phyloP scores from a whole-genome alignment of 2,329 filamentous ascomycete species.

The Stenocarpella maydis region DNA sequence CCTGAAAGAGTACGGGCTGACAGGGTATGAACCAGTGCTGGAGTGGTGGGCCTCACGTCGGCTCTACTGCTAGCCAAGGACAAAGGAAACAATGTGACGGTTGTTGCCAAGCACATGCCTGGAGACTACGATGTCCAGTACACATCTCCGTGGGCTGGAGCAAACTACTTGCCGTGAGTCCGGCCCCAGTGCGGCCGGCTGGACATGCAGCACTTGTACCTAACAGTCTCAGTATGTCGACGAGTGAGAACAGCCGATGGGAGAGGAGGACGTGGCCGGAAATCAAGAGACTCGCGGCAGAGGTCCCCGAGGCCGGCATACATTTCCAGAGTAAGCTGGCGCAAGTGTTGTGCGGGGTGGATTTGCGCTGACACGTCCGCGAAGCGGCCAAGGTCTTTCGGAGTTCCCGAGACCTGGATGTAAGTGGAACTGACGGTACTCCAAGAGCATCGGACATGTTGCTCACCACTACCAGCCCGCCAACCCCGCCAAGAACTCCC shows the following conservation, averaged over 20 bases:
- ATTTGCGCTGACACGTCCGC: background rate
- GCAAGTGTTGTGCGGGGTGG: background rate
- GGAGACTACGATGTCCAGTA: conserved; percentile 94
- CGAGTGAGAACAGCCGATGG: conserved; percentile 57
- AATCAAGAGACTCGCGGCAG: conserved; percentile 64
- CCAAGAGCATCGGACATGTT: no score
- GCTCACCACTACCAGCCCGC: background rate
- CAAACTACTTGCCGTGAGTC: conserved; percentile 77
- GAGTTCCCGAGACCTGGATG: conserved; percentile 67
- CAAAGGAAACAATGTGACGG: conserved; percentile 50
- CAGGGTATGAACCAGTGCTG: conserved; percentile 46
- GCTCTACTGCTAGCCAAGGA: conserved; percentile 57
- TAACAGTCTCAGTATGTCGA: conserved; percentile 52
- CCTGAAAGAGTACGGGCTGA: background rate
- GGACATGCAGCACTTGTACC: conserved; percentile 32
- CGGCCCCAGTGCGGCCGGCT: conserved; percentile 4
- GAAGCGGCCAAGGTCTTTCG: conserved; percentile 58
- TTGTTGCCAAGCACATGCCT: conserved; percentile 82
- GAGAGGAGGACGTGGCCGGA: conserved; percentile 72
- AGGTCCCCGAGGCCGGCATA: conserved; percentile 79
- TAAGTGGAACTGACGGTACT: background rate
- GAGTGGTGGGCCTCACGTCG: conserved; percentile 60
- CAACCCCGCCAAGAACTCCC: conserved; percentile 49
- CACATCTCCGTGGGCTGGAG: conserved; percentile 87
- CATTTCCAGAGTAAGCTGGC: conserved; percentile 72